A percentile compares a stretch with the other conserved stretches of the same genome.
Conservation (phyloP, 2,329 filamentous ascomycete genomes). For the Stagonosporopsis chrysanthemi region DNA sequence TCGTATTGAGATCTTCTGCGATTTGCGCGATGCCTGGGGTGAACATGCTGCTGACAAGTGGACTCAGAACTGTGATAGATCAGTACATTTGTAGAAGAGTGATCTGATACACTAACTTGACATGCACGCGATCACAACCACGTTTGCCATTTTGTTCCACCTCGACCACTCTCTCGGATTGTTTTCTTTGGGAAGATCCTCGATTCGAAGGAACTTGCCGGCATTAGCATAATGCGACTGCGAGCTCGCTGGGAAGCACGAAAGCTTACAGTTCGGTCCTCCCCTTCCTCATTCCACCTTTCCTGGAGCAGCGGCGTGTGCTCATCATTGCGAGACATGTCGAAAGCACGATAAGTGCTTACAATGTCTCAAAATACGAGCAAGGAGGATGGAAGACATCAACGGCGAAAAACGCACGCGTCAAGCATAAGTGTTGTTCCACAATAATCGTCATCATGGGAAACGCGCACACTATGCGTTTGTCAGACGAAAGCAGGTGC, state of each 20-base stretch:
- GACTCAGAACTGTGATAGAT: conserved; percentile 52
- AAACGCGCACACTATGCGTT: conserved; percentile 3
- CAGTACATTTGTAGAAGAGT: neutral
- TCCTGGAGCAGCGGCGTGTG: conserved; percentile 51
- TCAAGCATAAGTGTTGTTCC: conserved; percentile 9
- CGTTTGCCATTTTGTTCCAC: conserved; percentile 57
- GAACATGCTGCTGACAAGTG: conserved; percentile 60
- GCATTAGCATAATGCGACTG: conserved; percentile 1
- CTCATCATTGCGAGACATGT: conserved; percentile 44
- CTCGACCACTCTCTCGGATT: conserved; percentile 58
- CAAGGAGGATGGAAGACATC: neutral
- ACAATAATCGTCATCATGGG: conserved; percentile 16
- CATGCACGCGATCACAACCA: conserved; percentile 60
- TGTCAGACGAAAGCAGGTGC: conserved; percentile 4
- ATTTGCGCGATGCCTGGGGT: conserved; percentile 61
- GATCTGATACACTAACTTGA: conserved; percentile 42
- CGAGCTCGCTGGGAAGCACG: conserved; percentile 25
- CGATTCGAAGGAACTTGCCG: conserved; percentile 29
- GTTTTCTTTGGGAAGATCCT: conserved; percentile 47
- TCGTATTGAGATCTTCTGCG: conserved; percentile 55
- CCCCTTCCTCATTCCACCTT: conserved; percentile 40
- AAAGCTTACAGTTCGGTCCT: conserved; percentile 38
- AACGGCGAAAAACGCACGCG: conserved; percentile 4
- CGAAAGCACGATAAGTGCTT: conserved; percentile 2
- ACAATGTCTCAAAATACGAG: neutral